Evolutionary conservation across 768 basidiomycete species (phyloP).

Genomic region (Chalciporus pseudorubinellus): DNA sequence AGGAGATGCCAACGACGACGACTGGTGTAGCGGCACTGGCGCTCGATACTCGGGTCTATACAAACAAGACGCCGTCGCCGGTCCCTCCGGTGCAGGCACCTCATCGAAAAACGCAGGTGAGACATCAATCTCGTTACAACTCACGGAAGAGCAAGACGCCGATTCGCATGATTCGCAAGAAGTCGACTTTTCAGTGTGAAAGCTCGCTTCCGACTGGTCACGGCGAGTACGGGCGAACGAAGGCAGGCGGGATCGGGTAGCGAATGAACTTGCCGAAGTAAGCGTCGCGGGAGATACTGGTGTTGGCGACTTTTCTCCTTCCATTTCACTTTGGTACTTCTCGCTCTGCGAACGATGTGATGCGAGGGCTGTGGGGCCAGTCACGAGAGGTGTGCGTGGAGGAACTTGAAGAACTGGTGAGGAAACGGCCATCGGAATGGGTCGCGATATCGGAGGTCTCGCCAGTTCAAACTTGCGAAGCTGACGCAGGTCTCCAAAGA

Average conservation of each 20-base stretch:
- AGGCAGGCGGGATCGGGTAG: neutral
- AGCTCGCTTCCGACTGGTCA: neutral
- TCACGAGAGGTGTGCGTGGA: neutral
- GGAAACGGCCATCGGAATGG: constrained; percentile 22
- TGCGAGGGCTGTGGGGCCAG: neutral
- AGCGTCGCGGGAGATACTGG: constrained; percentile 14
- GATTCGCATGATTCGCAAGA: constrained; percentile 22
- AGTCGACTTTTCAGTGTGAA: neutral
- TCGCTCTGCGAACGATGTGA: neutral
- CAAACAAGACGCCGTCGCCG: constrained; percentile 40
- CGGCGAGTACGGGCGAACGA: constrained; percentile 7
- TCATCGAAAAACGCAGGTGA: constrained; percentile 46
- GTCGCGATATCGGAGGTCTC: constrained; percentile 60
- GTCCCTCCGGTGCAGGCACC: constrained; percentile 43
- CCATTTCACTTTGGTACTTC: constrained; percentile 5
- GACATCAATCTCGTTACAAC: constrained; percentile 31
- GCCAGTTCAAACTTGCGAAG: constrained; percentile 76
- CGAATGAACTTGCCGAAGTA: constrained; percentile 3
- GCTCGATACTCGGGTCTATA: constrained; percentile 29
- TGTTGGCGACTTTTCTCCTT: neutral
- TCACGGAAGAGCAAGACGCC: constrained; percentile 11
- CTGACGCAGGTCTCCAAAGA: constrained; percentile 78
- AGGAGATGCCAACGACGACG: neutral
- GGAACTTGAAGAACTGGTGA: constrained; percentile 8
- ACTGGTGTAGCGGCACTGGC: constrained; percentile 11